Evolutionary conservation across 2,329 filamentous ascomycete species (phyloP).

Genomic region (Fusarium oxysporum): DNA sequence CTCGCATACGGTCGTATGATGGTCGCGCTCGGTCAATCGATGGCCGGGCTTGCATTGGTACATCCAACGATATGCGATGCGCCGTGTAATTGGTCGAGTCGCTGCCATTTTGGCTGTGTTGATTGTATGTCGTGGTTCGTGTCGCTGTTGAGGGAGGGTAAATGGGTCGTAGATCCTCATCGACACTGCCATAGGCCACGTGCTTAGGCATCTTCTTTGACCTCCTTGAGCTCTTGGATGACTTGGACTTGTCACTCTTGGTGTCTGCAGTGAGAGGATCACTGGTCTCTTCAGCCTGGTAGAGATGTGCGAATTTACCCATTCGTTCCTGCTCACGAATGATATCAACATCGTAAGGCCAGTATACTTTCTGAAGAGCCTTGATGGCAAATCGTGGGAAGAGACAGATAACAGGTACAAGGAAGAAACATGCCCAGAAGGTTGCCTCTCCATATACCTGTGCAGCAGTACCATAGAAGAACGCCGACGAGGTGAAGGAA

Average conservation of each 20-base stretch:
- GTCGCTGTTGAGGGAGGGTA: conserved; percentile 93
- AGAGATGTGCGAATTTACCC: conserved; percentile 83
- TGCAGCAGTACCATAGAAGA: conserved; percentile 79
- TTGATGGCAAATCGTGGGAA: conserved; percentile 91
- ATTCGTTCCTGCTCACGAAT: conserved; percentile 89
- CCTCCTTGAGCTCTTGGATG: conserved; percentile 65
- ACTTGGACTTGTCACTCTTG: conserved; percentile 59
- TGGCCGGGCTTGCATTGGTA: conserved; percentile 56
- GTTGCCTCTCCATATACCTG: conserved; percentile 84
- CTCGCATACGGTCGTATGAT: conserved; percentile 88
- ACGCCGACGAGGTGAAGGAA: conserved; percentile 58
- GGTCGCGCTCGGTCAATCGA: conserved; percentile 78
- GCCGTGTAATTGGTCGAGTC: conserved; percentile 92
- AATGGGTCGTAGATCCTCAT: conserved; percentile 91
- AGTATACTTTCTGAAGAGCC: conserved; percentile 91
- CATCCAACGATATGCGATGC: conserved; percentile 71
- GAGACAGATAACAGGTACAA: conserved; percentile 84
- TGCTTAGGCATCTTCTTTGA: conserved; percentile 64
- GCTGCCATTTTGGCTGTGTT: conserved; percentile 90
- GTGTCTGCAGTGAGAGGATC: conserved; percentile 55
- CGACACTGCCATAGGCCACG: conserved; percentile 71
- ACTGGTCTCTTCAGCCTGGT: conserved; percentile 50
- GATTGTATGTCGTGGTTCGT: conserved; percentile 76
- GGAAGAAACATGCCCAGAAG: conserved; percentile 87
- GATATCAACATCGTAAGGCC: conserved; percentile 93